These are phyloP conservation scores for Gossypium gossypioides DNA, from an alignment of 441 rosid species.

Conservation along the genomic window DNA sequence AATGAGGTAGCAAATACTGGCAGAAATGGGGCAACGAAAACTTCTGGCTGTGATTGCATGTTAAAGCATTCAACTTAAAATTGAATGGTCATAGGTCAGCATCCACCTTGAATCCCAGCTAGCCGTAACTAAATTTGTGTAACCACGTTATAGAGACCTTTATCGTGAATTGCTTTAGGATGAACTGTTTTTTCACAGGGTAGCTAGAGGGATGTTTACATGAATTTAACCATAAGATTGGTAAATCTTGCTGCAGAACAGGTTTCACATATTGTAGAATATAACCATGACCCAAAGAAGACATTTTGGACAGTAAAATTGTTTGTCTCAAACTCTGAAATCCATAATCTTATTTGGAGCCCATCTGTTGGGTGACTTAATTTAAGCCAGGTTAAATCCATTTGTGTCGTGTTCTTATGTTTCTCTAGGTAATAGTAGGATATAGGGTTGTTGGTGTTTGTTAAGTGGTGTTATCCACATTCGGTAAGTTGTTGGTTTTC, in stretches of 20 bases:
- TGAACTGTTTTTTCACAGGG: neutral
- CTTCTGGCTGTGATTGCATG: neutral
- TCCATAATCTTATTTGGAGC: neutral
- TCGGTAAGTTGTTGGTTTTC: neutral
- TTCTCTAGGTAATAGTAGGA: neutral
- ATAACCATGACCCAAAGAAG: neutral
- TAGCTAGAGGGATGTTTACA: neutral
- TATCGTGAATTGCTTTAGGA: neutral
- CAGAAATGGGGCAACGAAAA: neutral
- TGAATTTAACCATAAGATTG: neutral
- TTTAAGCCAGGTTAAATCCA: neutral
- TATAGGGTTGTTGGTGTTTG: neutral
- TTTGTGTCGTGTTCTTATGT: neutral
- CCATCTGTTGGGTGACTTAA: neutral
- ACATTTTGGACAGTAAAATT: neutral
- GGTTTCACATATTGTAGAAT: neutral
- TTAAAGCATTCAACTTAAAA: neutral
- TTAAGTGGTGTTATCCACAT: neutral
- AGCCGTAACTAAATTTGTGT: neutral
- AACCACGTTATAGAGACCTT: neutral
- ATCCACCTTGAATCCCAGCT: neutral
- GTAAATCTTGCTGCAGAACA: neutral
- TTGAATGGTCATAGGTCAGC: neutral
- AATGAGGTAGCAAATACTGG: neutral
- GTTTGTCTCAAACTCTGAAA: neutral